phyloP scores from a whole-genome alignment of 1,139 yeast species.

The Hemisphaericaspora subhashii region DNA sequence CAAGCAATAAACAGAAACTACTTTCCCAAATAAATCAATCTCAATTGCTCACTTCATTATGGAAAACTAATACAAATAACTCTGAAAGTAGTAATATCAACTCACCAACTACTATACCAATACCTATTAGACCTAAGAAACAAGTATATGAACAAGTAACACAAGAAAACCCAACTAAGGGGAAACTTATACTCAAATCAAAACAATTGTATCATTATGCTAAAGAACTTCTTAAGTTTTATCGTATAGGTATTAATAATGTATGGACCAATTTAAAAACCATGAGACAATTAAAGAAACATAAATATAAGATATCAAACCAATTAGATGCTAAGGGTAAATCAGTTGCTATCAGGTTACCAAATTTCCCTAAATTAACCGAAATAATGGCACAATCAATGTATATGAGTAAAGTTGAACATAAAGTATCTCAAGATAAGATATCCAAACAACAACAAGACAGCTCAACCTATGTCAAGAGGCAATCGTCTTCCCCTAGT shows the following conservation, averaged over 20 bases:
- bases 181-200: slow-evolving; percentile 24
- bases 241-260: slow-evolving; percentile 51
- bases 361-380: slow-evolving; percentile 28
- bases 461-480: slow-evolving; percentile 13
- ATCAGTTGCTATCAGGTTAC: slow-evolving; percentile 24
- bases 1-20: slow-evolving; percentile 16
- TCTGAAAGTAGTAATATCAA: slow-evolving; percentile 19
- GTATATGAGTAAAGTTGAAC: slow-evolving; percentile 33
- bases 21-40: slow-evolving; percentile 18
- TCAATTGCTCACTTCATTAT: slow-evolving; percentile 18
- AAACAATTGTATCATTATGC: slow-evolving; percentile 42
- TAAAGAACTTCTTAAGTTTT: slow-evolving; percentile 44
- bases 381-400: slow-evolving; percentile 36
- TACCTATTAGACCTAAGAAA: slow-evolving; percentile 29
- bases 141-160: slow-evolving; percentile 31
- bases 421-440: slow-evolving; percentile 16
- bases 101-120: slow-evolving; percentile 42
- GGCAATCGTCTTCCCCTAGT: too few relatives aligned
- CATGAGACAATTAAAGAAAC: slow-evolving; percentile 23
- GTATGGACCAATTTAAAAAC: slow-evolving; percentile 45
- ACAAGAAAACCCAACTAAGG: slow-evolving; percentile 19
- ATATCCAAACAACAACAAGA: slow-evolving; percentile 16
- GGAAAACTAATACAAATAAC: slow-evolving; percentile 11
- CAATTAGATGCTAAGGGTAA: slow-evolving; percentile 29
- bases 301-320: slow-evolving; percentile 22